Evolutionary conservation across 306 rosid genomes (phyloP).

Genomic region (Ormosia emarginata): DNA sequence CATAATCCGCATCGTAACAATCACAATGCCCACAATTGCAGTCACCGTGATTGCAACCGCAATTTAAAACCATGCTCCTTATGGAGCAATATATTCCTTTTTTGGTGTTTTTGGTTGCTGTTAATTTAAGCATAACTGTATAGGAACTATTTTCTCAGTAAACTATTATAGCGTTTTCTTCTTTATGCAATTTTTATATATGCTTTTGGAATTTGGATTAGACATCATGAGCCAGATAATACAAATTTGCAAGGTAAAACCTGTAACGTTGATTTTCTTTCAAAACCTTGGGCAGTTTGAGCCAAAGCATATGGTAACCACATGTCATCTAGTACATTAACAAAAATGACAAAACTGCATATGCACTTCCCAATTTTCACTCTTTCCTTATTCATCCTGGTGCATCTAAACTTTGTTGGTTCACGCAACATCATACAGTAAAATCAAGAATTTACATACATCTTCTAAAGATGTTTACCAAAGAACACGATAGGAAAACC

Average conservation of each 20-base stretch:
- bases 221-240: neutral
- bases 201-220: neutral
- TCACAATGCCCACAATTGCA: too few relatives aligned
- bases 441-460: constrained; percentile 31
- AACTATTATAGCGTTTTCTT: neutral
- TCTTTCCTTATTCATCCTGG: constrained; percentile 53
- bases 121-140: neutral
- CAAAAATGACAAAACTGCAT: constrained; percentile 50
- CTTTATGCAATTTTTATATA: neutral
- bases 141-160: neutral
- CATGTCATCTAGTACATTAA: constrained; percentile 33
- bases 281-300: constrained; percentile 6
- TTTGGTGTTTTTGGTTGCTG: too few relatives aligned
- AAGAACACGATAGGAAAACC: constrained; percentile 19
- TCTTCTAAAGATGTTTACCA: constrained; percentile 33
- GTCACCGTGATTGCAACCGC: too few relatives aligned
- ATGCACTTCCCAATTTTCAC: constrained; percentile 46
- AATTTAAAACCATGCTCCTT: too few relatives aligned
- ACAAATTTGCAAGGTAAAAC: neutral
- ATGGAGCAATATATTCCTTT: neutral
- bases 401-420: constrained; percentile 24
- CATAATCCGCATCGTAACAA: too few relatives aligned
- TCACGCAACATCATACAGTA: constrained; percentile 14
- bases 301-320: constrained; percentile 27
- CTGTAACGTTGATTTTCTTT: constrained; percentile 3